Evolutionary conservation across 176 grass and related monocot species (phyloP).

Genomic region (Avena insularis): DNA sequence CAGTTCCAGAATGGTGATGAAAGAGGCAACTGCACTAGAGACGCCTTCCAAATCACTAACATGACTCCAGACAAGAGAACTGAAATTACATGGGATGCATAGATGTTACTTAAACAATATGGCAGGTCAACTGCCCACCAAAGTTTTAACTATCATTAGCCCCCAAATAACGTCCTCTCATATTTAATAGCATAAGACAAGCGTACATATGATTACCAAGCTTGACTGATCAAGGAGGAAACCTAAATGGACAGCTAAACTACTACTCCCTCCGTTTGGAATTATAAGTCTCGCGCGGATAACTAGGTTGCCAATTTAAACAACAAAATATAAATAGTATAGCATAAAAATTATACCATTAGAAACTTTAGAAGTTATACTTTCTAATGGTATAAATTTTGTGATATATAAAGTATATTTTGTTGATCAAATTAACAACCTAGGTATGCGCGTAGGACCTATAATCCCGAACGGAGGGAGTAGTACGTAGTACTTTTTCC

Average conservation of each 20-base stretch:
- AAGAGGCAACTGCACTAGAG: background rate
- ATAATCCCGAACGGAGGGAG: too few species aligned
- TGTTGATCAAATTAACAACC: too few species aligned
- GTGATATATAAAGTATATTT: too few species aligned
- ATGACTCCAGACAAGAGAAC: background rate
- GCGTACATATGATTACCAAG: slow-evolving; percentile 19
- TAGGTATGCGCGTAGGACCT: too few species aligned
- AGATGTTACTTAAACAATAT: background rate
- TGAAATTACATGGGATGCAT: background rate
- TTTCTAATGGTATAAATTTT: too few species aligned
- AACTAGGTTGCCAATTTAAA: too few species aligned
- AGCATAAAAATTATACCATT: too few species aligned
- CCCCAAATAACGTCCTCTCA: background rate
- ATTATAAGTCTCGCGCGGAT: too few species aligned
- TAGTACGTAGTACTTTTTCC: background rate
- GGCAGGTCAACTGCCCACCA: background rate
- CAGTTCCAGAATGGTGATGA: background rate
- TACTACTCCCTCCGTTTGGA: too few species aligned
- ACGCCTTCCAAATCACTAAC: background rate
- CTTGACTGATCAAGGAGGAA: background rate
- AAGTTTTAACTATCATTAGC: background rate
- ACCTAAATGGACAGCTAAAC: background rate
- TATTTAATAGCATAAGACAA: background rate
- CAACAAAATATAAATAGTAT: too few species aligned
- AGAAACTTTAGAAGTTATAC: too few species aligned